These are phyloP conservation scores for Leccinum insigne DNA, from an alignment of 1,284 basidiomycete genomes.

Conservation along the genomic window DNA sequence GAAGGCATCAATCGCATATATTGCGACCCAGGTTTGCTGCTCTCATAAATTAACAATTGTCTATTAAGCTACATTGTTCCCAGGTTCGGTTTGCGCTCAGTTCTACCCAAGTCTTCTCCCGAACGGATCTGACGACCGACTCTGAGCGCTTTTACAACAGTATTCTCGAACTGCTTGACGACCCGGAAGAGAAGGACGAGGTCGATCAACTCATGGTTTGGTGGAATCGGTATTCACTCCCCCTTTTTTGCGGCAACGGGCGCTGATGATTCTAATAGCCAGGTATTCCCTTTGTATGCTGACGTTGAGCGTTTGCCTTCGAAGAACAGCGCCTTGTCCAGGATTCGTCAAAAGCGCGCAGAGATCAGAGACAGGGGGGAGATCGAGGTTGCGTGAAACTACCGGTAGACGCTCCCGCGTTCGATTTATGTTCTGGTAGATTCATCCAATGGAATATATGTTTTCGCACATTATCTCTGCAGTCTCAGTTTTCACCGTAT, in stretches of 20 bases:
- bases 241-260: neutral
- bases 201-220: neutral
- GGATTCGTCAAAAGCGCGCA: neutral
- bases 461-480: neutral
- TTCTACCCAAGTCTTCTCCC: constrained; percentile 5
- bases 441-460: neutral
- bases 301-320: neutral
- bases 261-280: neutral
- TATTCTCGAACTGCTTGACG: neutral
- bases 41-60: neutral
- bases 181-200: neutral
- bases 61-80: neutral
- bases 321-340: neutral
- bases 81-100: neutral
- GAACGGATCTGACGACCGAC: neutral
- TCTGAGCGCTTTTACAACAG: constrained; percentile 3
- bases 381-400: neutral
- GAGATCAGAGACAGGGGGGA: neutral
- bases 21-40: neutral
- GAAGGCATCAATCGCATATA: constrained; percentile 2
- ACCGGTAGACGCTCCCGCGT: neutral
- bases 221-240: constrained; percentile 4
- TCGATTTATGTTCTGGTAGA: neutral
- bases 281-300: neutral
- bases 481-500: neutral